Percentiles rank a stretch among this genome's conserved stretches.
phyloP scores from a whole-genome alignment of 2,329 filamentous ascomycete genomes.

The Akanthomyces uredinophilus region DNA sequence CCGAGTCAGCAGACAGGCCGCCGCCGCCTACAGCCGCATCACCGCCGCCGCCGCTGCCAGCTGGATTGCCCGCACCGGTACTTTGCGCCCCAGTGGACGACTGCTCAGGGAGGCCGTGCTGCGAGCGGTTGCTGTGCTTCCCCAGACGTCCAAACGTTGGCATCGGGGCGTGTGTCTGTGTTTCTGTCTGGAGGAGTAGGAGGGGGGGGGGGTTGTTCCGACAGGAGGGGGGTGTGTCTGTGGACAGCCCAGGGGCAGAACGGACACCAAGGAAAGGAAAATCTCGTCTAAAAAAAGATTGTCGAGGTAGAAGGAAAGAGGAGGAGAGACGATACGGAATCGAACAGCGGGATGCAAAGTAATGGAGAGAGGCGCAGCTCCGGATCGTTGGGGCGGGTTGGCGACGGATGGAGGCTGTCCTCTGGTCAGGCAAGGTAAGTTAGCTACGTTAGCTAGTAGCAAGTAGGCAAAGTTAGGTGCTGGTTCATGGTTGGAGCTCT shows the following conservation, averaged over 20 bases:
- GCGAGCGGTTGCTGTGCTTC: slow-evolving; percentile 53
- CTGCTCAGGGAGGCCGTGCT: slow-evolving; percentile 48
- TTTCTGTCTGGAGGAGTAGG: neutral
- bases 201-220: slow-evolving; percentile 2
- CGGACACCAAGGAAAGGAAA: neutral
- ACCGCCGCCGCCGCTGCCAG: neutral
- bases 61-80: neutral
- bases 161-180: slow-evolving; percentile 30
- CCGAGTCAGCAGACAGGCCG: neutral
- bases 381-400: slow-evolving; percentile 8
- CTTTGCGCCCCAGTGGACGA: slow-evolving; percentile 21
- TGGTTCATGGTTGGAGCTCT: slow-evolving; percentile 3
- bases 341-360: slow-evolving; percentile 15
- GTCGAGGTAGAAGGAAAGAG: slow-evolving; percentile 17
- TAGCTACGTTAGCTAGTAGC: neutral
- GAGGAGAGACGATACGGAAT: slow-evolving; percentile 18
- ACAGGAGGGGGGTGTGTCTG: slow-evolving; percentile 4
- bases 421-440: neutral
- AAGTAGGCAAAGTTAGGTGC: neutral
- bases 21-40: slow-evolving; percentile 7
- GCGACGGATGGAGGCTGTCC: slow-evolving; percentile 9
- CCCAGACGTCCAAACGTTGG: slow-evolving; percentile 49
- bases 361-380: slow-evolving; percentile 16
- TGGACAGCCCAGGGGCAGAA: neutral
- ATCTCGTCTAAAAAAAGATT: slow-evolving; percentile 17